Base-by-base conservation (phyloP, 2,329 filamentous ascomycete species). In the Geosmithia putterillii region DNA sequence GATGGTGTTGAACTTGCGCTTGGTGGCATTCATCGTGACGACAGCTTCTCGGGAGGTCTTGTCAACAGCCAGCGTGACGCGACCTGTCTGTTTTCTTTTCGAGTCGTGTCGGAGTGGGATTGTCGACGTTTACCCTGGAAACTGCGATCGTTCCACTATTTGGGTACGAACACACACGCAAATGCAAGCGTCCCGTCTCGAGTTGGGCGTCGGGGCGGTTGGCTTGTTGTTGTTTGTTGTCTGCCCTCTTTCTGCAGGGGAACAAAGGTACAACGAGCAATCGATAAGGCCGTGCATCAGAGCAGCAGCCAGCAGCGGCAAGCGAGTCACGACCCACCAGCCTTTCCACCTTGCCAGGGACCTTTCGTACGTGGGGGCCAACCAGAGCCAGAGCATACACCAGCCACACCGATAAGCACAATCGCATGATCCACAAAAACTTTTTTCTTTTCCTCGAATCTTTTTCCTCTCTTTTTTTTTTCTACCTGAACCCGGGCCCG, bases 1-100 rank as follows among this genome's bases (percentile, higher is more conserved):
- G 15, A 88, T 71, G 53, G 75, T 74, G 61, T 88, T 83, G 66
- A 89, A 88, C 62, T 89, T 89, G 52, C 85, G 75, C 65, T 89
- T 90, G n/a, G 81, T 86, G 20, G 81, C 76, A 57, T 84, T 84
- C 69, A 88, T 84, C 49, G 46, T 39, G 15, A 8, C 28, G 28
- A n/a, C n/a, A n/a, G n/a, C n/a, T n/a, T n/a, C n/a, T n/a, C n/a
- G n/a, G n/a, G n/a, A n/a, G n/a, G n/a, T n/a, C n/a, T n/a, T n/a
- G n/a, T n/a, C n/a, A n/a, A n/a, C n/a, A n/a, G n/a, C n/a, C n/a
- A n/a, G n/a, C n/a, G n/a, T n/a, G n/a, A n/a, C n/a, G n/a, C n/a
- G n/a, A n/a, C n/a, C n/a, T n/a, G n/a, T n/a, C n/a, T n/a, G n/a
- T n/a, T n/a, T n/a, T n/a, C n/a, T 6, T 12, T 32, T 32, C 10